Evolutionary conservation across 192 early-diverging fungal genomes (phyloP).

Genomic region (Entomortierella beljakovae): DNA sequence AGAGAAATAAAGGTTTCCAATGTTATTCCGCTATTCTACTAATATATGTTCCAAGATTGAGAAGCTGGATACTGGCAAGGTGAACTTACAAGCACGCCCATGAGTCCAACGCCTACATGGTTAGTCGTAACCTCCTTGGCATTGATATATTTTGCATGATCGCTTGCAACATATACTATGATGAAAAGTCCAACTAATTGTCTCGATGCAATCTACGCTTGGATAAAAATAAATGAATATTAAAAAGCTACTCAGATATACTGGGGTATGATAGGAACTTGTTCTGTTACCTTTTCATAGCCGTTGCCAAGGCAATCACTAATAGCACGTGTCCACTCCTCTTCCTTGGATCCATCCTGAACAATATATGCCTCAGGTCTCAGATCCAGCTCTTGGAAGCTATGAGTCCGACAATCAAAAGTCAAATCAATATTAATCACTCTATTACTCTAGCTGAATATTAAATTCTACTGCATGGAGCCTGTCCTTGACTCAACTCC

Average conservation of each 20-base stretch:
- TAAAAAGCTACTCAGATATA: neutral
- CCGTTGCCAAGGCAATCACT: constrained; percentile 68
- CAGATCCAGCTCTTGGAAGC: constrained; percentile 94
- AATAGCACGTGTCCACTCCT: constrained; percentile 83
- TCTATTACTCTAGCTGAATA: neutral
- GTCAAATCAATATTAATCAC: neutral
- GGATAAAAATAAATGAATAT: constrained; percentile 5
- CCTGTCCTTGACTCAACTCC: neutral
- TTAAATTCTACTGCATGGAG: too few relatives aligned
- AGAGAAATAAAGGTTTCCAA: neutral
- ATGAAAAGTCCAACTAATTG: constrained; percentile 93
- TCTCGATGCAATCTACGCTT: constrained; percentile 69
- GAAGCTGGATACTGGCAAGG: too few relatives aligned
- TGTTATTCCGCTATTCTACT: neutral
- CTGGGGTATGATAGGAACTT: neutral
- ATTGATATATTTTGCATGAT: constrained; percentile 62
- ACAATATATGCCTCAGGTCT: constrained; percentile 88
- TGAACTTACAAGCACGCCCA: constrained; percentile 74
- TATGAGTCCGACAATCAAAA: constrained; percentile 30
- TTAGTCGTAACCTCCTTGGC: constrained; percentile 73
- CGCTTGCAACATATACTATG: constrained; percentile 77
- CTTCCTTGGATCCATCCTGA: constrained; percentile 82
- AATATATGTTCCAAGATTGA: too few relatives aligned
- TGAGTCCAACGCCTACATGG: constrained; percentile 85
- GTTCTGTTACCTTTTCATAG: constrained; percentile 25